Evolutionary conservation across 345 rosid genomes (phyloP).

Genomic region (Murraya koenigii): DNA sequence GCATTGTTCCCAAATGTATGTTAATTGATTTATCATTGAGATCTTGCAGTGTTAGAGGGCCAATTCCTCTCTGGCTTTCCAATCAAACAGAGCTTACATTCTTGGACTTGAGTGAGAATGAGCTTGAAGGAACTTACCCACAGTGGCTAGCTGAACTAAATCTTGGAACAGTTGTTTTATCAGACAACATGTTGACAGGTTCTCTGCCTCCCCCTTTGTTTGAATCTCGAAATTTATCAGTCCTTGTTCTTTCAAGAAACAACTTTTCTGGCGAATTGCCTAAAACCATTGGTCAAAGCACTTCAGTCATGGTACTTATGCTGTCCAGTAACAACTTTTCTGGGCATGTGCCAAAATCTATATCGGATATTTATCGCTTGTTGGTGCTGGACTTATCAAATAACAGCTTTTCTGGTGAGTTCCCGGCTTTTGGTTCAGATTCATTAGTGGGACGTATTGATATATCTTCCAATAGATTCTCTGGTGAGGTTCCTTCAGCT

Average conservation of each 20-base stretch:
- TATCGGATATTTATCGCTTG: slow-evolving; percentile 17
- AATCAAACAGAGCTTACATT: slow-evolving; percentile 16
- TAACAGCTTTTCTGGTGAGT: slow-evolving; percentile 32
- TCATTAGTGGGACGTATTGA: not conserved
- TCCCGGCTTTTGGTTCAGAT: slow-evolving; percentile 15
- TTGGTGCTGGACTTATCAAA: slow-evolving; percentile 26
- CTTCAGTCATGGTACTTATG: slow-evolving; percentile 3
- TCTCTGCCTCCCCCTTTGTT: slow-evolving; percentile 27
- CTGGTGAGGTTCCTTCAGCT: slow-evolving; percentile 26
- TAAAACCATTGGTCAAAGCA: slow-evolving; percentile 3
- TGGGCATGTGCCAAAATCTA: slow-evolving; percentile 32
- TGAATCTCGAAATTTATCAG: slow-evolving; percentile 11
- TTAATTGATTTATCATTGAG: slow-evolving; percentile 8
- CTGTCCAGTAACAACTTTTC: slow-evolving; percentile 33
- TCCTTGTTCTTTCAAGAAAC: slow-evolving; percentile 21
- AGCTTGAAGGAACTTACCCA: slow-evolving; percentile 19
- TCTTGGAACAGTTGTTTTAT: slow-evolving; percentile 7
- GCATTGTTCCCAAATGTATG: slow-evolving; percentile 7
- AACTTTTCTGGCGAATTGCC: slow-evolving; percentile 21
- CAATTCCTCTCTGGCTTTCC: slow-evolving; percentile 19
- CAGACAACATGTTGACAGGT: slow-evolving; percentile 26
- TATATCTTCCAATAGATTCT: slow-evolving; percentile 25
- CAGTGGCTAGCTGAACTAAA: slow-evolving; percentile 17
- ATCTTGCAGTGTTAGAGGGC: slow-evolving; percentile 6
- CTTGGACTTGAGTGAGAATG: slow-evolving; percentile 30